A percentile compares a stretch with the other conserved stretches of the same genome.
Evolutionary conservation across 345 rosid species (phyloP).

Genomic region (Gossypium arboreum): DNA sequence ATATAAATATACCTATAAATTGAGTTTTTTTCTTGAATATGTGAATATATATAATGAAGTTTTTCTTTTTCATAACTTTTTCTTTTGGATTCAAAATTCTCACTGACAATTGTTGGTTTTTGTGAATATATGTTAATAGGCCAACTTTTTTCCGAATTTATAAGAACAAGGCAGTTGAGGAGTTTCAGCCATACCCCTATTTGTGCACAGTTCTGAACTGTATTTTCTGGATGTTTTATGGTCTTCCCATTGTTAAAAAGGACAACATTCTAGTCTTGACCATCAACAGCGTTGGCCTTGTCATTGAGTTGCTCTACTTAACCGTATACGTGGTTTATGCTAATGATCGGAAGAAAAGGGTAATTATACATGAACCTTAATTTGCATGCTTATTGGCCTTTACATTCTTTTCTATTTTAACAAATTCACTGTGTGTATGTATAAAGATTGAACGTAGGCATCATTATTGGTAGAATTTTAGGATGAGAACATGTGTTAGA

Average conservation of each 20-base stretch:
- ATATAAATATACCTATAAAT: too few species aligned
- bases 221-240: slow-evolving; percentile 47
- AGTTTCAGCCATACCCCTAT: slow-evolving; percentile 45
- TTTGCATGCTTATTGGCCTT: neutral
- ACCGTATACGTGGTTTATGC: slow-evolving; percentile 19
- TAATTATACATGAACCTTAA: neutral
- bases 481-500: neutral
- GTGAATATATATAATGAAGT: neutral
- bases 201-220: slow-evolving; percentile 43
- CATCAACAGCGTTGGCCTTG: slow-evolving; percentile 38
- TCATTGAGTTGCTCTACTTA: slow-evolving; percentile 28
- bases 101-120: neutral
- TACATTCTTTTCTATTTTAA: neutral
- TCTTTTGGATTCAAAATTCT: neutral
- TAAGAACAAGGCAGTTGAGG: slow-evolving; percentile 37
- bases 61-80: neutral
- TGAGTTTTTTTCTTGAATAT: neutral
- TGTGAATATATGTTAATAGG: neutral
- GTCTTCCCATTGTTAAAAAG: slow-evolving; percentile 46
- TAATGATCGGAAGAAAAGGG: slow-evolving; percentile 18
- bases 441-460: slow-evolving; percentile 2
- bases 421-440: neutral
- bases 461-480: slow-evolving; percentile 4
- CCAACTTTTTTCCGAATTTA: slow-evolving; percentile 12
- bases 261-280: slow-evolving; percentile 44